Conservation (phyloP, 2,329 filamentous ascomycete genomes). For the Pseudocercospora crystallina region DNA sequence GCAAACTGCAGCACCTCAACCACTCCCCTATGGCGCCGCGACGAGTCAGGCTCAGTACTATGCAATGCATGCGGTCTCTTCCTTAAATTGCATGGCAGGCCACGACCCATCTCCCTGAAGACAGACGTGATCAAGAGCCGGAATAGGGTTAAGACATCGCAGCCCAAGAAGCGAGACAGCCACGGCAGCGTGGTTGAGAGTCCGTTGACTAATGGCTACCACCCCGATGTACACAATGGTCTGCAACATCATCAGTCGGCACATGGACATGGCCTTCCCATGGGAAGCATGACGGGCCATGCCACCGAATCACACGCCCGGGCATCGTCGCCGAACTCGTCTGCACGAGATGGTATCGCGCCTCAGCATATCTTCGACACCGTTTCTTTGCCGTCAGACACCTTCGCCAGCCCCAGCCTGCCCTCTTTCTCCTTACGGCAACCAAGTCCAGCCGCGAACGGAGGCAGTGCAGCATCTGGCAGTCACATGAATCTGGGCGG, state of each 20-base stretch:
- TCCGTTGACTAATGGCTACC: conserved; percentile 21
- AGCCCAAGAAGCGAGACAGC: conserved; percentile 62
- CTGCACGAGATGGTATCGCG: conserved; percentile 63
- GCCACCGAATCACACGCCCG: conserved; percentile 14
- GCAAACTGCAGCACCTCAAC: conserved; percentile 96
- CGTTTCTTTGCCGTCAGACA: conserved; percentile 64
- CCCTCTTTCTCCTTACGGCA: conserved; percentile 45
- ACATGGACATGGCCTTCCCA: conserved; percentile 18
- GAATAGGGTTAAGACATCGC: conserved; percentile 91
- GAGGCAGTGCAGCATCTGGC: conserved; percentile 57
- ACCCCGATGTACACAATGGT: conserved; percentile 17
- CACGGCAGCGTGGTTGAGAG: conserved; percentile 20
- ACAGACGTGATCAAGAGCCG: conserved; percentile 99
- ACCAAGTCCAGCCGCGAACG: conserved; percentile 61
- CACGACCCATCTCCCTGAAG: conserved; percentile 93
- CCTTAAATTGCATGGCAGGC: conserved; percentile 90
- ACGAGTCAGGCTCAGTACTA: conserved; percentile 91
- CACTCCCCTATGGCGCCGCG: conserved; percentile 94
- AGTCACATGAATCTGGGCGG: conserved; percentile 1
- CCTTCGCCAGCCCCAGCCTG: conserved; percentile 60
- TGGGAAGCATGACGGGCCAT: conserved; percentile 17
- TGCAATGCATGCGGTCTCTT: conserved; percentile 99
- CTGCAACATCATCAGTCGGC: conserved; percentile 11
- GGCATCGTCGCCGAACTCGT: conserved; percentile 5
- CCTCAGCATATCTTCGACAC: conserved; percentile 78